A percentile compares a stretch with the other conserved stretches of the same genome.
Conservation (phyloP, 176 grass and related monocot genomes). For the Bromus sterilis region DNA sequence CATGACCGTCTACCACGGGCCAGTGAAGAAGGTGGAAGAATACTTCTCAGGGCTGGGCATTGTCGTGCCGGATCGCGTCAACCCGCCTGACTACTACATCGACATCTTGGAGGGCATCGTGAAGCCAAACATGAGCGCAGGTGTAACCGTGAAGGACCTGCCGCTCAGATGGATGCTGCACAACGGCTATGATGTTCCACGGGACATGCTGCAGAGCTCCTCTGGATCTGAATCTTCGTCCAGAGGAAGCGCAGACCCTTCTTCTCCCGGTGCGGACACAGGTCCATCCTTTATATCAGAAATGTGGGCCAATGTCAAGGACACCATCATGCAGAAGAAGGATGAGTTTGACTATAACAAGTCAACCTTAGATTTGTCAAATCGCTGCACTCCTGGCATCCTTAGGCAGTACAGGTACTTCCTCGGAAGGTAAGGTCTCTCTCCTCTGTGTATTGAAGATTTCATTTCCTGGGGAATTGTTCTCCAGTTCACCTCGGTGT, state of each 20-base stretch:
- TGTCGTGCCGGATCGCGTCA: slow-evolving; percentile 73
- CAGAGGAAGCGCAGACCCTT: background rate
- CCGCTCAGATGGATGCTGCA: slow-evolving; percentile 85
- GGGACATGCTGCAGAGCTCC: slow-evolving; percentile 60
- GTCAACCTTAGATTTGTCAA: slow-evolving; percentile 50
- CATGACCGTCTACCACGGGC: slow-evolving; percentile 76
- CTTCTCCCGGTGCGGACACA: background rate
- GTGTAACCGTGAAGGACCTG: slow-evolving; percentile 53
- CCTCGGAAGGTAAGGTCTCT: slow-evolving; percentile 61
- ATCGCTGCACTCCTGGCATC: slow-evolving; percentile 58
- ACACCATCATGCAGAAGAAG: slow-evolving; percentile 52
- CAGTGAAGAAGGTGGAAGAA: slow-evolving; percentile 84
- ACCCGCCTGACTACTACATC: slow-evolving; percentile 95
- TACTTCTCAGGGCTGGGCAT: slow-evolving; percentile 77
- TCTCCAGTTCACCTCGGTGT: background rate
- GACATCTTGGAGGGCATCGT: slow-evolving; percentile 86
- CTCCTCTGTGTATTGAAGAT: background rate
- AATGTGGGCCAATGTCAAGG: slow-evolving; percentile 53
- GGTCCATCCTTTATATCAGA: slow-evolving; percentile 20
- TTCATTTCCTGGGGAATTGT: background rate
- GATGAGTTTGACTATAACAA: slow-evolving; percentile 62
- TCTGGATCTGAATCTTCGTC: slow-evolving; percentile 32
- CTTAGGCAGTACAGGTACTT: slow-evolving; percentile 71
- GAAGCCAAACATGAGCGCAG: slow-evolving; percentile 42
- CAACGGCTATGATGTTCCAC: slow-evolving; percentile 76